Evolutionary conservation across 192 early-diverging fungal genomes (phyloP).

Genomic region (Coemansia sp.): DNA sequence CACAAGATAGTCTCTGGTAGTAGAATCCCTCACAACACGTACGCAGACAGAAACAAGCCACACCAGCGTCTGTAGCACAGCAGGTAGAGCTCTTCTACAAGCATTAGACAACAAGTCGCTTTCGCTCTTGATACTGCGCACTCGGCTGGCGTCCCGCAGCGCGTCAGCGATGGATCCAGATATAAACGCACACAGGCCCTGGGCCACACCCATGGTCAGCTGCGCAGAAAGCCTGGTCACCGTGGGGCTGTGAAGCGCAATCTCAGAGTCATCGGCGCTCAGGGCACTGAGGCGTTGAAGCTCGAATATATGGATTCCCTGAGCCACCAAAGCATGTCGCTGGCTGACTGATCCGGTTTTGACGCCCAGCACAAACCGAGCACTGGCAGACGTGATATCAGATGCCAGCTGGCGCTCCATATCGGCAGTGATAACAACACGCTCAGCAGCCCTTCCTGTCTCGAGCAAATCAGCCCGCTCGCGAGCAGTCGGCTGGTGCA

Average conservation of each 20-base stretch:
- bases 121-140: slow-evolving; percentile 22
- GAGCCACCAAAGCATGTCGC: slow-evolving; percentile 21
- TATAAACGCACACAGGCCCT: slow-evolving; percentile 14
- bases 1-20: slow-evolving; percentile 13
- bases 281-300: slow-evolving; percentile 40
- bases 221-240: slow-evolving; percentile 26
- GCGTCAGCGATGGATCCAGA: slow-evolving; percentile 11
- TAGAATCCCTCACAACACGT: slow-evolving; percentile 25
- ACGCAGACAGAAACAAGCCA: slow-evolving; percentile 27
- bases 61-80: slow-evolving; percentile 17
- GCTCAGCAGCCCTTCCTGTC: background rate
- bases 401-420: slow-evolving; percentile 15
- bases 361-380: slow-evolving; percentile 23
- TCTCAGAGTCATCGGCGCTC: slow-evolving; percentile 16
- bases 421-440: slow-evolving; percentile 5
- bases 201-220: slow-evolving; percentile 20
- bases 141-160: background rate
- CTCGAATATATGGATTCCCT: slow-evolving; percentile 43
- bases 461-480: background rate
- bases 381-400: slow-evolving; percentile 13
- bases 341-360: slow-evolving; percentile 16
- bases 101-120: slow-evolving; percentile 15
- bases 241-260: slow-evolving; percentile 5
- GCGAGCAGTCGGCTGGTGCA: slow-evolving; percentile 12
- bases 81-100: slow-evolving; percentile 14